Base-by-base conservation (phyloP, 2,329 filamentous ascomycete genomes). In the Penicillium sclerotiorum region DNA sequence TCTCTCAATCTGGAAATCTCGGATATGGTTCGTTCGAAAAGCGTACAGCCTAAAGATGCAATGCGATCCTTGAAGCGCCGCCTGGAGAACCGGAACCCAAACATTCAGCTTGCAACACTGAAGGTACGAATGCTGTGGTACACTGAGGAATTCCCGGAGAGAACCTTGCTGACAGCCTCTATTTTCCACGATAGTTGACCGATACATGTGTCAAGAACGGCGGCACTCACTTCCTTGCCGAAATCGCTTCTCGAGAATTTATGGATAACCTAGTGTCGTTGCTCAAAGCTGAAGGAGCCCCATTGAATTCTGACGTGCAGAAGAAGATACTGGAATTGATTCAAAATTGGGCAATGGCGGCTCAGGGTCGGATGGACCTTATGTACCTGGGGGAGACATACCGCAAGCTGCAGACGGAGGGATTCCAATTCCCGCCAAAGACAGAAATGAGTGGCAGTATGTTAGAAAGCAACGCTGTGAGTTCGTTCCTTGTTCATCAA, bases 181-280 rank as follows among this genome's bases (percentile, higher is more conserved):
- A n/a, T 8, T 20, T 9, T 20, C 27, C 17, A 8, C 7, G 9
- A 9, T 61, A 87, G 90, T 87, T 99, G 64, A 96, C 92, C 58
- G 94, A 99, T 76, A 97, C 94, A 1, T 99, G 94, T 69, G 91
- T 97, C 54, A 99, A 99, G 77, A 99, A 99, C 78, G 94, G 94
- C 52, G 94, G 94, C 61, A 83, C 88, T 32, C 94, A 99, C 73
- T 99, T 99, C 72, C 85, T 99, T 42, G 82, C 86, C 59, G 94
- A 99, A 76, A 94, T 99, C 61, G 93, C 94, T 33, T 96, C 93
- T 15, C 85, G 92, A 57, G 94, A 99, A 76, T 99, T 97, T 67
- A 95, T 99, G 88, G 94, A 99, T 74, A 96, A 96, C 68, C 76
- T 99, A 45, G 87, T 90, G 15, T 96, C 93, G 27, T 80, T 99